Conservation (phyloP, 23 red algal species). For the Cyanidium caldarium region DNA sequence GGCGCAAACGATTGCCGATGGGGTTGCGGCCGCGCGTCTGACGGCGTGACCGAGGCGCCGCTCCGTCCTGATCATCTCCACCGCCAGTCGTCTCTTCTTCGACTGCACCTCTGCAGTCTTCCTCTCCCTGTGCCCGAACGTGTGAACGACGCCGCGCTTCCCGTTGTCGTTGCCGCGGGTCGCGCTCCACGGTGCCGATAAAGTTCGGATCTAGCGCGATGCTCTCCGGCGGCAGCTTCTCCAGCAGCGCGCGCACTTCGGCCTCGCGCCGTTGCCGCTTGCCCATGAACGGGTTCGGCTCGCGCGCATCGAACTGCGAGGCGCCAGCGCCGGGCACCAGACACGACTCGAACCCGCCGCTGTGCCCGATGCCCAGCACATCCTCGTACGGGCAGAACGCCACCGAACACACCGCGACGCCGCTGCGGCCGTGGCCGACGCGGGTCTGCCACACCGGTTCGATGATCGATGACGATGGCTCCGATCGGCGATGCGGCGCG, state of each 20-base stretch:
- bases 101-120: too few species aligned
- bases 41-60: too few species aligned
- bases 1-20: background rate
- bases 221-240: constrained; percentile 60
- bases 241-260: constrained; percentile 55
- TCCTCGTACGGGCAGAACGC: constrained; percentile 86
- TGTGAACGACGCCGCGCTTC: background rate
- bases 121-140: too few species aligned
- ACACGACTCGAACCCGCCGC: constrained; percentile 36
- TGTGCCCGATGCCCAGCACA: constrained; percentile 61
- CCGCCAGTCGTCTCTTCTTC: too few species aligned
- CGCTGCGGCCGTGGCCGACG: constrained; percentile 1
- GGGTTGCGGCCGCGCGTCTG: background rate
- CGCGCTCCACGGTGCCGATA: constrained; percentile 40
- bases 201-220: constrained; percentile 47
- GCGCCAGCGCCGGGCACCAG: constrained; percentile 76
- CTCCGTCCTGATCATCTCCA: too few species aligned
- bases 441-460: background rate
- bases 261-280: constrained; percentile 29
- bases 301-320: constrained; percentile 43
- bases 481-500: too few species aligned
- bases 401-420: constrained; percentile 16
- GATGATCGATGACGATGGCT: too few species aligned
- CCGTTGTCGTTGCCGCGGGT: constrained; percentile 14
- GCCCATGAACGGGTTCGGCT: constrained; percentile 63